Percentiles rank a stretch among this genome's conserved stretches.
phyloP scores from a whole-genome alignment of 371 early-diverging fungal genomes.

The Lichtheimia hyalospora region DNA sequence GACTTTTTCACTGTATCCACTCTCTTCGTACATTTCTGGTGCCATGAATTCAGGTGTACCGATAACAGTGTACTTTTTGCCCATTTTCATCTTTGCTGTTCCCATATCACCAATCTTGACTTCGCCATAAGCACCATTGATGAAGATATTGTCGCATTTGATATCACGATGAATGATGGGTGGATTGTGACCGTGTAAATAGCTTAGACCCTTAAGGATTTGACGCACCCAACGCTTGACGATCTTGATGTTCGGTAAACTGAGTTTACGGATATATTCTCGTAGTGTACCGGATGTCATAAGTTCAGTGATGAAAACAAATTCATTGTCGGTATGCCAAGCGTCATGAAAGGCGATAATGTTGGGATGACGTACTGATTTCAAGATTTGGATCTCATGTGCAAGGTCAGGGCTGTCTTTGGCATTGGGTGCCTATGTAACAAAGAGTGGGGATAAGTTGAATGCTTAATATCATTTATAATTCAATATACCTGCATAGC shows the following conservation, averaged over 20 bases:
- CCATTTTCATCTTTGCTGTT: constrained; percentile 50
- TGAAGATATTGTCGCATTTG: constrained; percentile 86
- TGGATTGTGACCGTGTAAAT: constrained; percentile 78
- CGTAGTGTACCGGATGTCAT: constrained; percentile 92
- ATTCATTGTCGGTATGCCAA: constrained; percentile 71
- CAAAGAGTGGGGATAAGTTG: background rate
- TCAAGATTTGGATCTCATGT: constrained; percentile 69
- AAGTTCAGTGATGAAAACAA: constrained; percentile 90
- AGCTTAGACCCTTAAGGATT: constrained; percentile 80
- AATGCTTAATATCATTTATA: no score
- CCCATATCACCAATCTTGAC: constrained; percentile 94
- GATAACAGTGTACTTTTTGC: constrained; percentile 60
- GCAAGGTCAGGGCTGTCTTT: constrained; percentile 29
- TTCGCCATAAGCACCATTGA: constrained; percentile 87
- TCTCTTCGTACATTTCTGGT: constrained; percentile 90
- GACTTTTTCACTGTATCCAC: constrained; percentile 84
- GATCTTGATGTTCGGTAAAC: constrained; percentile 73
- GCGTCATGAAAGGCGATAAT: constrained; percentile 81
- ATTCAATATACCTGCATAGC: constrained; percentile 41
- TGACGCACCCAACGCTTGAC: constrained; percentile 82
- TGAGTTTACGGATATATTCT: constrained; percentile 73
- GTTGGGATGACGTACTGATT: constrained; percentile 82
- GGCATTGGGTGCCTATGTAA: constrained; percentile 6
- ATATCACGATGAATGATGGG: constrained; percentile 91
- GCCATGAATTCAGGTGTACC: constrained; percentile 93